Base-by-base conservation (phyloP, 371 early-diverging fungal genomes). In the Actinomortierella wolfii region DNA sequence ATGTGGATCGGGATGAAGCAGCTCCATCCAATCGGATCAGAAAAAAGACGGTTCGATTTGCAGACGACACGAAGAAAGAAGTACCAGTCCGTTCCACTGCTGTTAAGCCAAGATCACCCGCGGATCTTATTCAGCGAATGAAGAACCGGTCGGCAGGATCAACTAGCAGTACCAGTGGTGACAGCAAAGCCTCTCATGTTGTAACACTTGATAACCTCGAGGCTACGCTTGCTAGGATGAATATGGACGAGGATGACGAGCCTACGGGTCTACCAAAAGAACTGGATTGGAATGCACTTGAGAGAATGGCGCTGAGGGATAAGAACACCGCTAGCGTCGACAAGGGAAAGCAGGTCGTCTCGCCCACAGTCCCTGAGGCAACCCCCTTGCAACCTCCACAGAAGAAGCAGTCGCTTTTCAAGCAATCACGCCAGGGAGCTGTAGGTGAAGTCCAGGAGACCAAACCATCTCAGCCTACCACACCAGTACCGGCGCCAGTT, bases 131-230 rank as follows among this genome's bases (percentile, higher is more conserved):
- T 24, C 60, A 61, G 26, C 64, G 61, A 18, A 65, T 65, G 65
- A 60, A 47, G 24, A 57, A 61, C 9, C 64, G 50, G 54, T 61
- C 60, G 24, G 64, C 11, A 6, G 34, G 34, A 34, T 11, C 11
- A n/a, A n/a, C n/a, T n/a, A n/a, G n/a, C 34, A 4, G 34, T 34
- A 11, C 54, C 56, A 11, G 50, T 40, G 18, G 54, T 54, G 24
- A 34, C 64, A 21, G 23, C 59, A 11, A 11, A 34, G 34, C 57
- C 2, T 65, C 54, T 2, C 61, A 56, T 24, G 57, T 70, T 18
- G 65, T 70, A 4, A 70, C 48, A 24, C 64, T 70, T 61, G 64
- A 53, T 2, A 61, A 52, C 18, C 54, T 70, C 15, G 71, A 70
- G 21, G 53, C 71, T 1, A 61, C 71, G n/a, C 51, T 70, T 28